These are phyloP conservation scores for Cymbidium sinense DNA, from an alignment of 106 monocot genomes.

Conservation along the genomic window DNA sequence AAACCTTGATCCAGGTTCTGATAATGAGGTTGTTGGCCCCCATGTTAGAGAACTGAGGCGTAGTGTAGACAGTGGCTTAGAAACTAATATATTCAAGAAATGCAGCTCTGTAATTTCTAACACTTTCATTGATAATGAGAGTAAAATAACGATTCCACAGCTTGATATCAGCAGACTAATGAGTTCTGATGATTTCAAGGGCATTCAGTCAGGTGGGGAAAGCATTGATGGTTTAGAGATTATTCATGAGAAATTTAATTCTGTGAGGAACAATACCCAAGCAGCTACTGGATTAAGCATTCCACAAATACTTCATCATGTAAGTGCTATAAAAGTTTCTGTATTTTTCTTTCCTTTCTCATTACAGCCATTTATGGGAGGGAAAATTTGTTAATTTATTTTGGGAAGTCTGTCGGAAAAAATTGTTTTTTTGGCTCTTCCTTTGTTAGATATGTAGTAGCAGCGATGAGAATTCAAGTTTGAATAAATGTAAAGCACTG, in stretches of 20 bases:
- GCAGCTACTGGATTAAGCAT: constrained; percentile 63
- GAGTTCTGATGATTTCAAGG: constrained; percentile 37
- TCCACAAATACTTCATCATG: constrained; percentile 86
- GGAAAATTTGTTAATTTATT: neutral
- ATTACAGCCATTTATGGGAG: neutral
- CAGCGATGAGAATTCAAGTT: constrained; percentile 47
- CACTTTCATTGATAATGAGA: constrained; percentile 31
- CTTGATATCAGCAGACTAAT: constrained; percentile 40
- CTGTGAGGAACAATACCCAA: constrained; percentile 20
- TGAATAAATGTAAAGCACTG: constrained; percentile 60
- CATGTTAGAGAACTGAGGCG: constrained; percentile 32
- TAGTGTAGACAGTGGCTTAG: constrained; percentile 16
- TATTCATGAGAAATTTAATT: constrained; percentile 25
- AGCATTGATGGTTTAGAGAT: constrained; percentile 25
- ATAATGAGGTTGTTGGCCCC: constrained; percentile 19
- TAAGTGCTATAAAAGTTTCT: constrained; percentile 9
- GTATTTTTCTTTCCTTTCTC: neutral
- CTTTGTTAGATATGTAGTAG: constrained; percentile 60
- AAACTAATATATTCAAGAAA: constrained; percentile 23
- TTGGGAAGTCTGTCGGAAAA: neutral
- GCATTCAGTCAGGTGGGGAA: constrained; percentile 23
- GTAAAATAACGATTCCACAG: constrained; percentile 38
- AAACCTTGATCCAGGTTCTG: constrained; percentile 30
- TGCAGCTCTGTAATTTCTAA: constrained; percentile 41
- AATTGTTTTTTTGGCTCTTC: neutral